These are phyloP conservation scores for Filobasidium uniguttulatum DNA, from an alignment of 1,284 basidiomycete genomes.

Conservation along the genomic window DNA sequence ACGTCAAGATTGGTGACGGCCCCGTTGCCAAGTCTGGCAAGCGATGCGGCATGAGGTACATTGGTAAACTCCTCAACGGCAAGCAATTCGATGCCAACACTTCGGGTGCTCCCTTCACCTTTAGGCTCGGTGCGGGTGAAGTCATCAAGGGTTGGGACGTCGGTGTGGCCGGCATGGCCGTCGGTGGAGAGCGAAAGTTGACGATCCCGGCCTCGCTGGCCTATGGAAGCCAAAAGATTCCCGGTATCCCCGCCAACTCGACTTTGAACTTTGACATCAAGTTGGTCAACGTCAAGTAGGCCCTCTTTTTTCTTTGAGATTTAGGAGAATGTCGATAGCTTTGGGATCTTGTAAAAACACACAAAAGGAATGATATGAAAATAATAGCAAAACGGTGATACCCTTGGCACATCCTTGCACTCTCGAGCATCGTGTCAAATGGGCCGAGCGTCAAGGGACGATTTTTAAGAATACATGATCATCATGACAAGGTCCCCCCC, in stretches of 20 bases:
- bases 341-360: too few relatives aligned
- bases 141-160: conserved; percentile 95
- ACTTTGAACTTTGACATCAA: conserved; percentile 45
- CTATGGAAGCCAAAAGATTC: conserved; percentile 42
- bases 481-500: too few relatives aligned
- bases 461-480: too few relatives aligned
- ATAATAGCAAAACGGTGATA: too few relatives aligned
- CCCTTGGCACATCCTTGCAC: too few relatives aligned
- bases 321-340: too few relatives aligned
- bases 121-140: conserved; percentile 73
- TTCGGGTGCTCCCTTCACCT: conserved; percentile 77
- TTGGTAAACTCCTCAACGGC: conserved; percentile 61
- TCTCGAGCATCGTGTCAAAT: too few relatives aligned
- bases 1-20: conserved; percentile 65
- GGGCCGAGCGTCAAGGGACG: too few relatives aligned
- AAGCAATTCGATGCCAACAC: conserved; percentile 81
- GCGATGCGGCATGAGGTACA: conserved; percentile 61
- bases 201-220: conserved; percentile 42
- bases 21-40: conserved; percentile 73
- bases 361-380: too few relatives aligned
- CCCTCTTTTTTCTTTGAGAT: too few relatives aligned
- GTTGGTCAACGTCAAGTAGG: conserved; percentile 40
- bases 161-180: conserved; percentile 80
- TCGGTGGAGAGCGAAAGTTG: conserved; percentile 75
- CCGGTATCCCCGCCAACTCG: conserved; percentile 41